Evolutionary conservation across 2,329 filamentous ascomycete genomes (phyloP).

Genomic region (Talaromyces rugulosus): DNA sequence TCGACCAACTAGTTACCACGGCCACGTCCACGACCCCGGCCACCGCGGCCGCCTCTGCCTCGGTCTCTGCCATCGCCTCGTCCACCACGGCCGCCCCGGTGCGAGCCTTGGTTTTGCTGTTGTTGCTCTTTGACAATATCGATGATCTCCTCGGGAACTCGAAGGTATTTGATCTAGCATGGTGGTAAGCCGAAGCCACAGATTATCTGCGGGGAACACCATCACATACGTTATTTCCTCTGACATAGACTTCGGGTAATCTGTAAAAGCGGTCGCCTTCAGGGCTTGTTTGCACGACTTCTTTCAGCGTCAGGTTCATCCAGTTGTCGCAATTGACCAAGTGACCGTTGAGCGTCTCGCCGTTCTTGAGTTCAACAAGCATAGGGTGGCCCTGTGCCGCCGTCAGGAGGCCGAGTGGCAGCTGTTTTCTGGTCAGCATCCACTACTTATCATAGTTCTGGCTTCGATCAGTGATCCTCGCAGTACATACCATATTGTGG

Average conservation of each 20-base stretch:
- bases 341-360: slow-evolving; percentile 95
- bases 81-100: slow-evolving; percentile 37
- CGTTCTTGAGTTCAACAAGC: slow-evolving; percentile 95
- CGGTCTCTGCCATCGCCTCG: slow-evolving; percentile 35
- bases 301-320: slow-evolving; percentile 98
- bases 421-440: background rate
- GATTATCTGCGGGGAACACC: background rate
- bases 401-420: slow-evolving; percentile 73
- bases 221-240: slow-evolving; percentile 84
- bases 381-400: slow-evolving; percentile 97
- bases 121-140: slow-evolving; percentile 92
- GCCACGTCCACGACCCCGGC: slow-evolving; percentile 42
- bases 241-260: slow-evolving; percentile 89
- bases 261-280: slow-evolving; percentile 93
- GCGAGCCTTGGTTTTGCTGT: slow-evolving; percentile 54
- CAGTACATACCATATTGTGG: slow-evolving; percentile 1
- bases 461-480: background rate
- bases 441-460: background rate
- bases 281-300: slow-evolving; percentile 93
- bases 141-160: slow-evolving; percentile 94
- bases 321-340: slow-evolving; percentile 96
- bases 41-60: slow-evolving; percentile 40
- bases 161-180: slow-evolving; percentile 89
- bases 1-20: slow-evolving; percentile 26
- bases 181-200: slow-evolving; percentile 3